phyloP scores from a whole-genome alignment of 2,329 filamentous ascomycete genomes.

The Cordyceps javanica region DNA sequence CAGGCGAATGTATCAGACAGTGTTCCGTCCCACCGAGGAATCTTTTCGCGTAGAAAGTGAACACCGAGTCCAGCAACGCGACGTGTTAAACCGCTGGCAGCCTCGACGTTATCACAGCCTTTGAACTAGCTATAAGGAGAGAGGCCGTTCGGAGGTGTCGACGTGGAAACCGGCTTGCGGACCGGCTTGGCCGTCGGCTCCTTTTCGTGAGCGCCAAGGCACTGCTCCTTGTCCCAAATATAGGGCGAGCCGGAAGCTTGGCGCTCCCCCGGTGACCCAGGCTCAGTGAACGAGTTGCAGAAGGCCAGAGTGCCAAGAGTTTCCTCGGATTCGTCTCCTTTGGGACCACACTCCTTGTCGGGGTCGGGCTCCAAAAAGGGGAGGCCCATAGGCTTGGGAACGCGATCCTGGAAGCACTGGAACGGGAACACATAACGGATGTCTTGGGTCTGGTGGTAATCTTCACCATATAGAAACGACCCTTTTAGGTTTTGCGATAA shows the following conservation, averaged over 20 bases:
- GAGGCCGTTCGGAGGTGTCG: neutral
- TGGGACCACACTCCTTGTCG: neutral
- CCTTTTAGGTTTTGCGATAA: neutral
- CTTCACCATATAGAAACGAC: neutral
- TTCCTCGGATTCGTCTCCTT: neutral
- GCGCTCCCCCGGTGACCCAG: neutral
- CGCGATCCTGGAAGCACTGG: neutral
- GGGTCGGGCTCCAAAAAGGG: neutral
- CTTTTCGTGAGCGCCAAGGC: neutral
- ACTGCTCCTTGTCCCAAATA: neutral
- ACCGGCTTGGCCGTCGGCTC: neutral
- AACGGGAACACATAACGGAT: neutral
- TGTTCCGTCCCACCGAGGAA: neutral
- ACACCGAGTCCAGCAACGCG: neutral
- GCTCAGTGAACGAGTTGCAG: neutral
- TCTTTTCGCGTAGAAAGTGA: neutral
- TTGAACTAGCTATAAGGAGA: neutral
- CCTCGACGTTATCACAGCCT: neutral
- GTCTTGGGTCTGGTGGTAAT: neutral
- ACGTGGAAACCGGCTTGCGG: neutral
- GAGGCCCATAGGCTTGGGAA: neutral
- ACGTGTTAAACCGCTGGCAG: neutral
- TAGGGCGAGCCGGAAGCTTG: neutral
- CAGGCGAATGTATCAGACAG: neutral
- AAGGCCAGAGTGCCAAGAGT: neutral